Evolutionary conservation across 495 filamentous ascomycete genomes (phyloP), one percentile per base, ranked within the genome.

Genomic region (Penicillium paxilli): DNA sequence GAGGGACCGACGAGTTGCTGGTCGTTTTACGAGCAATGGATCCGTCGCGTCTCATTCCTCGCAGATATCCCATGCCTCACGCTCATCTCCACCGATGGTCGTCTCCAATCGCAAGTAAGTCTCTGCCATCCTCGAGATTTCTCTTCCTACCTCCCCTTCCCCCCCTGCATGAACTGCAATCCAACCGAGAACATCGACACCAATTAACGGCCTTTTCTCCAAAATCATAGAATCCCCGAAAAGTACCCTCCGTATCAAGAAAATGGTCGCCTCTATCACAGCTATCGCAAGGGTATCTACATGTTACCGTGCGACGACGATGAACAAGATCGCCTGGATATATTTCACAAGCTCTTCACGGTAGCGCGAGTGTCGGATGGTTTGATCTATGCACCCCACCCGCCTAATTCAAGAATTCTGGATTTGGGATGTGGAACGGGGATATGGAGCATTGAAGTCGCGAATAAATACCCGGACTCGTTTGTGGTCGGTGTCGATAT

Each of bases 381-480:
- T 16, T 62, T 78, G 20, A 73, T 78, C 14, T 77, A 77, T 52
- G 73, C 87, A 1, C 76, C 91, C 10, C 72, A 73, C 23, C 73
- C 76, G 3, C 64, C 57, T 3, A 70, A 79, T 49, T 73, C 72
- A 35, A 70, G 82, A 20, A 85, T 96, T 33, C 72, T 97, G 20
- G 92, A 97, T 66, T 66, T 96, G 44, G 92, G 92, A 22, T 90
- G 87, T 55, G 92, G 92, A 10, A 96, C 92, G 0, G 92, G 92
- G 5, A 93, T 96, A 44, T 96, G 92, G 92, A 81, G 84, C 19
- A 92, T 95, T 61, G 88, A 94, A 58, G 86, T 96, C 71, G 89
- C 89, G 41, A 82, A 83, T 49, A 82, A 82, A 68, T 88, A 85
- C 59, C 75, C 74, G 16, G 66, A 84, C 32, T 74, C 84, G 10